Conservation (phyloP, 148 eudicot species). For the Selenicereus undatus region DNA sequence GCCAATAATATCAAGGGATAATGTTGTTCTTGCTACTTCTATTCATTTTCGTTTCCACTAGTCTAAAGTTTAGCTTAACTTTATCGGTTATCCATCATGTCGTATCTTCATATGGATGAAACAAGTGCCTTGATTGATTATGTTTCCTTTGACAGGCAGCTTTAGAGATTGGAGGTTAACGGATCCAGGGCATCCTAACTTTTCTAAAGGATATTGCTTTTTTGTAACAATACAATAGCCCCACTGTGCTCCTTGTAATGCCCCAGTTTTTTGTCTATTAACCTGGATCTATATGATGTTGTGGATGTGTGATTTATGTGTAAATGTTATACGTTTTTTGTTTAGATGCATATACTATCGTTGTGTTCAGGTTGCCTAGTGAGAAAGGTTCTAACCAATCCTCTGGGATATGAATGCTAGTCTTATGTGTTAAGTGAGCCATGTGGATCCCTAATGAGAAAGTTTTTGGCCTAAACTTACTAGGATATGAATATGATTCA, state of each 20-base stretch:
- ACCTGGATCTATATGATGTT: too few relatives aligned
- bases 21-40: neutral
- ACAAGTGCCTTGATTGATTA: slow-evolving; percentile 44
- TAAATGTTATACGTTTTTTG: too few relatives aligned
- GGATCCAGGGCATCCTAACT: slow-evolving; percentile 60
- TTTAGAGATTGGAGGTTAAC: slow-evolving; percentile 73
- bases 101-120: slow-evolving; percentile 37
- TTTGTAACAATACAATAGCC: slow-evolving; percentile 15
- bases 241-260: neutral
- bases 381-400: too few relatives aligned
- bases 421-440: too few relatives aligned
- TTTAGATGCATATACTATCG: too few relatives aligned
- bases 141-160: slow-evolving; percentile 66
- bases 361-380: too few relatives aligned
- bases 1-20: neutral
- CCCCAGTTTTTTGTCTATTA: too few relatives aligned
- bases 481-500: too few relatives aligned
- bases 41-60: neutral
- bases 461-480: too few relatives aligned
- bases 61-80: neutral
- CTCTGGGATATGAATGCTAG: too few relatives aligned
- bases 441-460: too few relatives aligned
- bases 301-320: too few relatives aligned
- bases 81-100: neutral
- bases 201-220: slow-evolving; percentile 61